Evolutionary conservation across 768 basidiomycete genomes (phyloP), one percentile per base, ranked within the genome.

Genomic region (Agaricus subrufescens): DNA sequence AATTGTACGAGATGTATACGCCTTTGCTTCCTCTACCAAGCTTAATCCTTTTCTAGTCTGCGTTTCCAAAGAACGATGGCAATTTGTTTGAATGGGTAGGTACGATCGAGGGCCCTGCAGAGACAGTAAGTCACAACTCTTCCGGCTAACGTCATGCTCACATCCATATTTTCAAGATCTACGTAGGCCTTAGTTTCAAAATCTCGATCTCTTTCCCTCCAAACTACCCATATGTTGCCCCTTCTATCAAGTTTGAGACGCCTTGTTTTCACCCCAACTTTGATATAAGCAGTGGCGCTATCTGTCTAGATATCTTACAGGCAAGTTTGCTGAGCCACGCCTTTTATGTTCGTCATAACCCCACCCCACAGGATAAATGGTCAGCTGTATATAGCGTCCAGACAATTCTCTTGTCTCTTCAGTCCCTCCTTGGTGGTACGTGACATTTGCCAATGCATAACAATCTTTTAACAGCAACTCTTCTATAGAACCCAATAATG

Each of bases 181-280:
- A 94, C 62, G 82, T 81, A 42, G 90, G 86, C 12, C 75, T 94
- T 52, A 79, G 80, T 23, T 95, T 90, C 77, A 87, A 87, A 62
- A 89, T 96, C 62, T 83, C 84, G 8, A 90, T 96, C 52, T 77
- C 82, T 11, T 96, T 94, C 73, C 92, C 91, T 6, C 72, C 86
- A 57, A 91, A 91, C 67, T 96, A 95, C 66, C 94, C 94, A 19
- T 94, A 91, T 69, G 84, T 85, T 9, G 78, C 94, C 3, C 94
- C 94, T 0, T 75, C 80, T 8, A 91, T 96, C 70, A 89, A 87
- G 66, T 96, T 94, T 62, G 90, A 91, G 50, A 85, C 91, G 4
- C 89, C 91, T 5, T 94, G 92, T 73, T 95, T 82, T 73, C 93
- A 96, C 65, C 93, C 94, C 7, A 95, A 95, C 63, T 89, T 95